phyloP scores from a whole-genome alignment of 306 rosid genomes.

The Pachyrhizus erosus region DNA sequence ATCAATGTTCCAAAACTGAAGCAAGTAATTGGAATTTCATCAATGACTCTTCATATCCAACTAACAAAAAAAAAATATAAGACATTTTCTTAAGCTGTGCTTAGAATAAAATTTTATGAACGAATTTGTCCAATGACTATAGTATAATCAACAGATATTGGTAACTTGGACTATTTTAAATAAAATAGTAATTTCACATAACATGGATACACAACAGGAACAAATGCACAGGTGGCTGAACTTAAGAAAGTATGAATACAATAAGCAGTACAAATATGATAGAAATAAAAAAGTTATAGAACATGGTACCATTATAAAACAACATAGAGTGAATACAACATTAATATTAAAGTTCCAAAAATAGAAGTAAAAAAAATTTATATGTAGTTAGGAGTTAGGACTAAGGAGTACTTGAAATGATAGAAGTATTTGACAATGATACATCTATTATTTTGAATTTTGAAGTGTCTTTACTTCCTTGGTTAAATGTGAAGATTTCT shows the following conservation, averaged over 20 bases:
- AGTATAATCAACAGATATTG: not conserved
- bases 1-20: constrained; percentile 89
- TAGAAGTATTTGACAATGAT: not conserved
- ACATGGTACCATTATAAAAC: not conserved
- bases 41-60: constrained; percentile 15
- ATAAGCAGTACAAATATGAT: not conserved
- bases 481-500: not conserved
- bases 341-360: not conserved
- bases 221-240: constrained; percentile 10
- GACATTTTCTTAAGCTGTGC: not conserved
- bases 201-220: not conserved
- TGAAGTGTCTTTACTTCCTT: not conserved
- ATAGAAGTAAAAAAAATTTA: no score
- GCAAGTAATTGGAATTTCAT: constrained; percentile 34
- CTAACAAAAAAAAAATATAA: constrained; percentile 20
- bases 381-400: no score
- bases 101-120: not conserved
- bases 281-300: not conserved
- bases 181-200: not conserved
- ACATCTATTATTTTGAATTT: not conserved
- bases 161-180: not conserved
- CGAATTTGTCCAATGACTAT: not conserved
- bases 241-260: not conserved
- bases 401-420: not conserved
- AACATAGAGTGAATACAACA: not conserved